These are phyloP conservation scores for Microglena sp. DNA, from an alignment of 139 green algal genomes.

Conservation along the genomic window DNA sequence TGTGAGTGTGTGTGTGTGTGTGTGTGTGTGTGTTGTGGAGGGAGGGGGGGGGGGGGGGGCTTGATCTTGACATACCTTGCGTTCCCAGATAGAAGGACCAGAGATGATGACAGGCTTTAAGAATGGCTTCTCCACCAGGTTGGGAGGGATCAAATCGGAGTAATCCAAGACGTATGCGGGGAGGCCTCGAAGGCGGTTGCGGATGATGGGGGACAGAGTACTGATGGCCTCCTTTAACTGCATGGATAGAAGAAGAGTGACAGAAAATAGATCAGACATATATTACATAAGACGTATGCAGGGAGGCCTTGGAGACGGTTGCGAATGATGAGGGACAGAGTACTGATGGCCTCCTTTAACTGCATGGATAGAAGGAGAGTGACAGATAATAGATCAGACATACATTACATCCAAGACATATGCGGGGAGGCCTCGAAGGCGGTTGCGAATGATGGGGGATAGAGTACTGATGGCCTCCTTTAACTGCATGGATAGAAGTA, in stretches of 20 bases:
- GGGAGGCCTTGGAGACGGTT: constrained; percentile 61
- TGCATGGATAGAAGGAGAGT: constrained; percentile 19
- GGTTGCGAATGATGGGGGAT: constrained; percentile 63
- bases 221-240: constrained; percentile 57
- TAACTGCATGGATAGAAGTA: too few species aligned
- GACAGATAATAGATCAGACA: too few species aligned
- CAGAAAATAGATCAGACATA: constrained; percentile 69
- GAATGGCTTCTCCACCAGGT: constrained; percentile 64
- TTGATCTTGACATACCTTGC: too few species aligned
- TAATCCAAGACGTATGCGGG: constrained; percentile 74
- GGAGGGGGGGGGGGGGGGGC: too few species aligned
- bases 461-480: constrained; percentile 60
- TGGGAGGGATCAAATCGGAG: constrained; percentile 65
- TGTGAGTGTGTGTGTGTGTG: too few species aligned
- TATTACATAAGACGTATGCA: constrained; percentile 70
- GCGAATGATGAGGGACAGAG: constrained; percentile 59
- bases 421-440: constrained; percentile 52
- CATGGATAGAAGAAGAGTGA: too few species aligned
- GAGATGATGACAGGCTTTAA: constrained; percentile 45
- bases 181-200: constrained; percentile 58
- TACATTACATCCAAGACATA: constrained; percentile 76
- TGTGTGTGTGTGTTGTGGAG: too few species aligned
- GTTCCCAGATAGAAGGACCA: constrained; percentile 26
- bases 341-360: constrained; percentile 57
- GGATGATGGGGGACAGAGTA: constrained; percentile 57